These are phyloP conservation scores for Sclerospora graminicola DNA, from an alignment of 352 stramenopile species.

Conservation along the genomic window DNA sequence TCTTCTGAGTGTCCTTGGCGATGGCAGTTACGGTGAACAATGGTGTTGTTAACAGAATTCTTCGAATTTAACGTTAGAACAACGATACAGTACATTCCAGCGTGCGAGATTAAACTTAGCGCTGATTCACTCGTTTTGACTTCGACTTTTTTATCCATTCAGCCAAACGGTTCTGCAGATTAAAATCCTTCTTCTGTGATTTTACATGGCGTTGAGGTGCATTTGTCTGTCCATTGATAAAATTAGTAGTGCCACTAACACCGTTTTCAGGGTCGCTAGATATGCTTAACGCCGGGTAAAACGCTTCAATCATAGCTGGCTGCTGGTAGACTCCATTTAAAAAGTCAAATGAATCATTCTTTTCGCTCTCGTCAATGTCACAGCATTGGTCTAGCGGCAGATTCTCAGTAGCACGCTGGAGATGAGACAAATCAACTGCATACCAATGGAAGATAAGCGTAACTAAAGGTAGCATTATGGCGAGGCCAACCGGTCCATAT, in stretches of 20 bases:
- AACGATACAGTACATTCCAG: no score
- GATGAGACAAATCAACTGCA: constrained; percentile 35
- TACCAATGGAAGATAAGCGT: constrained; percentile 64
- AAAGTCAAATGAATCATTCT: constrained; percentile 43
- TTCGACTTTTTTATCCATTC: constrained; percentile 26
- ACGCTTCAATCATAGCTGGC: constrained; percentile 44
- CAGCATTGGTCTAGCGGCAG: constrained; percentile 56
- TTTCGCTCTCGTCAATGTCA: constrained; percentile 47
- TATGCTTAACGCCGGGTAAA: constrained; percentile 19
- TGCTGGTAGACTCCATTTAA: constrained; percentile 61
- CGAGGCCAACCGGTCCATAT: constrained; percentile 29
- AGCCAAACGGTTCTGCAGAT: constrained; percentile 26
- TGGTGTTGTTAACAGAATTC: no score
- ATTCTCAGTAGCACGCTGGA: constrained; percentile 35
- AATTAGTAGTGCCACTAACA: constrained; percentile 10
- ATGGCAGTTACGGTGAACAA: no score
- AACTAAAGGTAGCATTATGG: constrained; percentile 31
- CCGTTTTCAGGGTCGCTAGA: constrained; percentile 12
- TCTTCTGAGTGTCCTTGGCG: no score
- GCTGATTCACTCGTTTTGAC: constrained; percentile 9
- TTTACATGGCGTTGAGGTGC: constrained; percentile 3
- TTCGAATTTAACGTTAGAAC: no score
- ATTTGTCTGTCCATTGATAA: constrained; percentile 11
- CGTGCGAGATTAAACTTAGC: no score
- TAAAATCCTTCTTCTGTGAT: constrained; percentile 10